phyloP scores from a whole-genome alignment of 768 basidiomycete genomes.

The Rhodosporidiobolus sp. region DNA sequence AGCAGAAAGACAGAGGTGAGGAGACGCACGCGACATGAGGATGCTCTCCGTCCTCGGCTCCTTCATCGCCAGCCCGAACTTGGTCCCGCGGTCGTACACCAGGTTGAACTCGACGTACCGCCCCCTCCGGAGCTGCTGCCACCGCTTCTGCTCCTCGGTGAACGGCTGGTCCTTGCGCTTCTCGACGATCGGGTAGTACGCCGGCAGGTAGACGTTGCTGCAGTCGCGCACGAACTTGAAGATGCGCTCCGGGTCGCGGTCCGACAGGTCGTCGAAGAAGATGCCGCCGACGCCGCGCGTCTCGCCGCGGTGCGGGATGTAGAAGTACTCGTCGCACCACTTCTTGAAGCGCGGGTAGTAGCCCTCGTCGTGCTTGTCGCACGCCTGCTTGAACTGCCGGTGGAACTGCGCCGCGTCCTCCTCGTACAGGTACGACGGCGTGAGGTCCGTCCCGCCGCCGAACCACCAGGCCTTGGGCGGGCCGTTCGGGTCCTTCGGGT shows the following conservation, averaged over 20 bases:
- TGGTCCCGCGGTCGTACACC: conserved; percentile 80
- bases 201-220: conserved; percentile 78
- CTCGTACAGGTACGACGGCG: conserved; percentile 84
- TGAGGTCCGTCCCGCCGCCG: conserved; percentile 91
- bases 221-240: conserved; percentile 70
- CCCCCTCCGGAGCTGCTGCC: conserved; percentile 88
- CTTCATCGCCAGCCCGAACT: conserved; percentile 66
- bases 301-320: conserved; percentile 79
- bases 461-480: conserved; percentile 93
- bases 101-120: conserved; percentile 95
- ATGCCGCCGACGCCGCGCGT: conserved; percentile 86
- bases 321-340: conserved; percentile 99
- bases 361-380: conserved; percentile 63
- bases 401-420: conserved; percentile 89
- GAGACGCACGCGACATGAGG: conserved; percentile 62
- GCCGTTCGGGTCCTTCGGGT: conserved; percentile 50
- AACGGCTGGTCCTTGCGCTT: conserved; percentile 52
- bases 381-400: conserved; percentile 66
- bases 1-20: not conserved
- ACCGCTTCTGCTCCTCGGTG: conserved; percentile 65
- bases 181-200: conserved; percentile 81
- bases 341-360: conserved; percentile 79
- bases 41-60: conserved; percentile 83
- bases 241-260: conserved; percentile 61
- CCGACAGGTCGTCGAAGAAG: conserved; percentile 89